phyloP scores from a whole-genome alignment of 108 stramenopile genomes.

The Skeletonema potamos region DNA sequence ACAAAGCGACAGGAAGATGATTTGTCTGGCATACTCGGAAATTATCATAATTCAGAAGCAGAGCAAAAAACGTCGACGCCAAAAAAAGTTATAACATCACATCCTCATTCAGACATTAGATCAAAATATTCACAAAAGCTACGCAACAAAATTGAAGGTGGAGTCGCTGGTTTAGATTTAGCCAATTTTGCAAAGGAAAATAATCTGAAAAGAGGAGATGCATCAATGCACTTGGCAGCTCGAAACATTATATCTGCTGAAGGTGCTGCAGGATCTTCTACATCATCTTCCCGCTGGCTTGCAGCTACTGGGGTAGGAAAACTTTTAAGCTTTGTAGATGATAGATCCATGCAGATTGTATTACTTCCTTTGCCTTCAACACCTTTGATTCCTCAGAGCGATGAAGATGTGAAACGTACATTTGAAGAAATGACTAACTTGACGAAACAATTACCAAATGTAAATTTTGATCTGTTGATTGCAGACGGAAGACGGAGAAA shows the following conservation, averaged over 20 bases:
- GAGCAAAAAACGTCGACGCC: neutral
- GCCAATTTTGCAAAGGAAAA: conserved; percentile 68
- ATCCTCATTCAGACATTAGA: conserved; percentile 56
- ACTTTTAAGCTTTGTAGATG: conserved; percentile 61
- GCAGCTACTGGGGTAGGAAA: conserved; percentile 72
- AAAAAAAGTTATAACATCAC: neutral
- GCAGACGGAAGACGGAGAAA: conserved; percentile 41
- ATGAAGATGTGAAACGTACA: conserved; percentile 27
- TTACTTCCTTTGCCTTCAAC: conserved; percentile 62
- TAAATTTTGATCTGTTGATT: conserved; percentile 42
- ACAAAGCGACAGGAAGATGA: conserved; percentile 36
- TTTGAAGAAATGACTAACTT: conserved; percentile 56
- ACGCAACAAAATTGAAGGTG: conserved; percentile 59
- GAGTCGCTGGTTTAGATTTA: conserved; percentile 70
- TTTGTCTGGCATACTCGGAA: conserved; percentile 36
- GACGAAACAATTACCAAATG: conserved; percentile 59
- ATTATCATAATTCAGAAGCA: neutral
- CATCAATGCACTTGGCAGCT: conserved; percentile 74
- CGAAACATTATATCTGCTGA: conserved; percentile 40
- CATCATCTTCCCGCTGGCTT: conserved; percentile 61
- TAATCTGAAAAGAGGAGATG: conserved; percentile 55
- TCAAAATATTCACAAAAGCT: conserved; percentile 78
- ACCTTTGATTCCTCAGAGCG: conserved; percentile 22
- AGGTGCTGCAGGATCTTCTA: neutral
- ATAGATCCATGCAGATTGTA: conserved; percentile 73